Evolutionary conservation across 2,329 filamentous ascomycete genomes (phyloP), one percentile per base, ranked within the genome.

Genomic region (Peltaster fructicola): DNA sequence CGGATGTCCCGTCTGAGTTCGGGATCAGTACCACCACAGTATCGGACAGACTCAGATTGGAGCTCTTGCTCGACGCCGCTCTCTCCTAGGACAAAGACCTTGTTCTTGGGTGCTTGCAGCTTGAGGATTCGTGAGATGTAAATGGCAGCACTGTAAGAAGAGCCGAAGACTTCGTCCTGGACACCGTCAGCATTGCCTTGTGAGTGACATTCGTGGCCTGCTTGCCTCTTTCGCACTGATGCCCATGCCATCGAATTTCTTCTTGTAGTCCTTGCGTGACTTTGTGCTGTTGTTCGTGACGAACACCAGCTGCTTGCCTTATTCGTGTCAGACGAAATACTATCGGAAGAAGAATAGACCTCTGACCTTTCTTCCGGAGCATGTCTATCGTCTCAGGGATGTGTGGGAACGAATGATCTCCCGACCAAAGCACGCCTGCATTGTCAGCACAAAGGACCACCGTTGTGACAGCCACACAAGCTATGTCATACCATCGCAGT

Each of bases 201-300:
- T 7, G 12, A 14, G 15, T 8, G 10, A 9, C 8, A 4, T 17
- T 11, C 8, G n/a, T n/a, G n/a, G n/a, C n/a, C 8, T n/a, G 15
- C 26, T 46, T 45, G 68, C 65, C 33, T 76, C 68, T 30, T 68
- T 62, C 39, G 70, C 73, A 1, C 76, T 73, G 41, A 98, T 92
- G 22, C 76, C 77, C 48, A 93, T 65, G 26, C 58, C 58, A 22
- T 76, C 69, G 31, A 98, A 73, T 48, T 95, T 98, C 59, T 85
- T 81, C 50, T 77, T 74, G 55, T 98, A 98, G 49, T 93, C 82
- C 24, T 67, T 61, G 29, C 88, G 76, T 7, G 85, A 92, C 51
- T 98, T 98, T 29, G 88, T 95, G 45, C 82, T 93, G 59, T 98
- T 98, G 59, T 98, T 98, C 19, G 88, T 98, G 25, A 98, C 88